Conservation (phyloP, 2,329 filamentous ascomycete genomes). For the Colletotrichum lindemuthianum region DNA sequence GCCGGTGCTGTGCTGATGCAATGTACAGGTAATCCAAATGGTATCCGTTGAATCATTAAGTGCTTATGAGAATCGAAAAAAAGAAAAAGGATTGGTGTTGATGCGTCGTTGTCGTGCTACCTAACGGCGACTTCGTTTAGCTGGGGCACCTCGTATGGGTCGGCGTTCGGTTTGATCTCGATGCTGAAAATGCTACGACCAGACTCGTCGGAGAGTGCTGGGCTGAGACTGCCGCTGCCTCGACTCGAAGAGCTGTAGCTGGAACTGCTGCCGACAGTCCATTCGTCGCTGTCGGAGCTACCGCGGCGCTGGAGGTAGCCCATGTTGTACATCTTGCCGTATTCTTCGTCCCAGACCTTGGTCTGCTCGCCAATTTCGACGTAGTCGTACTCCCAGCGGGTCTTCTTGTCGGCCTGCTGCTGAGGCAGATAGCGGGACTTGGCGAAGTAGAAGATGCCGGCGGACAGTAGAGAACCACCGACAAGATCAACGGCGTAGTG, state of each 20-base stretch:
- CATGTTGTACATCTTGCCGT: constrained; percentile 57
- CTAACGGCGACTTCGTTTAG: constrained; percentile 57
- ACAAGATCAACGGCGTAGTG: constrained; percentile 97
- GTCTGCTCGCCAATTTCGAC: constrained; percentile 80
- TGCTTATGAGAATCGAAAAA: constrained; percentile 31
- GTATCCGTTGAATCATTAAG: constrained; percentile 33
- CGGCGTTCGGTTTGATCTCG: constrained; percentile 50
- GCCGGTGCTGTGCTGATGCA: constrained; percentile 39
- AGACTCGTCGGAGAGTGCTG: constrained; percentile 56
- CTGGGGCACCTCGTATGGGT: constrained; percentile 47
- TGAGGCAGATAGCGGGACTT: constrained; percentile 84
- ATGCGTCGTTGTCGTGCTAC: constrained; percentile 41
- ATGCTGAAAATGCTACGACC: constrained; percentile 38
- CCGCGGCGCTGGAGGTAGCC: constrained; percentile 55
- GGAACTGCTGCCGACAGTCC: constrained; percentile 88
- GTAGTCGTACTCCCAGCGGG: constrained; percentile 96
- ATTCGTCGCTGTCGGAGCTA: constrained; percentile 80
- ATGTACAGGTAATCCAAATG: constrained; percentile 34
- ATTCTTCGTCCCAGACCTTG: constrained; percentile 56
- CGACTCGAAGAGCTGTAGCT: constrained; percentile 63
- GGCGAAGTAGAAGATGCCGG: constrained; percentile 82
- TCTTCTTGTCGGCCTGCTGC: constrained; percentile 83
- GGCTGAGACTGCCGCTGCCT: constrained; percentile 53
- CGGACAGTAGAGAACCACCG: constrained; percentile 81
- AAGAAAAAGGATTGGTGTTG: neutral